Conservation (phyloP, 2,329 filamentous ascomycete genomes). For the Aspergillus sp. region DNA sequence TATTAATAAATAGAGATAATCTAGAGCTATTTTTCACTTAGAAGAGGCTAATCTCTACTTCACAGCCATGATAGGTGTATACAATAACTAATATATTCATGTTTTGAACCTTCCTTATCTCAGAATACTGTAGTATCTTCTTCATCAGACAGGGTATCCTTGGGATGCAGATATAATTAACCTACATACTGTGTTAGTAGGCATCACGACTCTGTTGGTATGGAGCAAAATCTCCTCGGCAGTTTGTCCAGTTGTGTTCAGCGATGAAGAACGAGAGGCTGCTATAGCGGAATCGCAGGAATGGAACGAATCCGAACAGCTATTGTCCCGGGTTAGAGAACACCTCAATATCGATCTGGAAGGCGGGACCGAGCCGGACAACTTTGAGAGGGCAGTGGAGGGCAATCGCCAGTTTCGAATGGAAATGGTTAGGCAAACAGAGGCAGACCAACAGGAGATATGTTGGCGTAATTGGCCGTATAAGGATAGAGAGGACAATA, state of each 20-base stretch:
- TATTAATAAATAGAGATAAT: conserved; percentile 22
- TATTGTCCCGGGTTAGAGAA: conserved; percentile 21
- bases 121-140: conserved; percentile 28
- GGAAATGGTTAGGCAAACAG: conserved; percentile 25
- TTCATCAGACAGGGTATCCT: conserved; percentile 28
- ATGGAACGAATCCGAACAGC: conserved; percentile 28
- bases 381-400: conserved; percentile 23
- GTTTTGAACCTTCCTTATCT: conserved; percentile 23
- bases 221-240: conserved; percentile 41
- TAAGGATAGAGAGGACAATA: conserved; percentile 24
- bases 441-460: conserved; percentile 17
- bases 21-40: conserved; percentile 19
- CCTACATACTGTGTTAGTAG: conserved; percentile 25
- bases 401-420: conserved; percentile 21
- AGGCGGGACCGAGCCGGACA: conserved; percentile 26
- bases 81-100: conserved; percentile 24
- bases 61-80: conserved; percentile 26
- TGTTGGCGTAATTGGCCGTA: conserved; percentile 31
- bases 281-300: conserved; percentile 23
- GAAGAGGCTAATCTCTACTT: conserved; percentile 31
- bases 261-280: conserved; percentile 19
- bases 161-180: conserved; percentile 31
- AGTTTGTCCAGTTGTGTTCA: conserved; percentile 20
- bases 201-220: conserved; percentile 22
- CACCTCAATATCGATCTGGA: conserved; percentile 25